Percentiles rank a stretch among this genome's conserved stretches.
These are phyloP conservation scores for Chloropicon primus DNA, from an alignment of 139 green algal species.

Conservation along the genomic window DNA sequence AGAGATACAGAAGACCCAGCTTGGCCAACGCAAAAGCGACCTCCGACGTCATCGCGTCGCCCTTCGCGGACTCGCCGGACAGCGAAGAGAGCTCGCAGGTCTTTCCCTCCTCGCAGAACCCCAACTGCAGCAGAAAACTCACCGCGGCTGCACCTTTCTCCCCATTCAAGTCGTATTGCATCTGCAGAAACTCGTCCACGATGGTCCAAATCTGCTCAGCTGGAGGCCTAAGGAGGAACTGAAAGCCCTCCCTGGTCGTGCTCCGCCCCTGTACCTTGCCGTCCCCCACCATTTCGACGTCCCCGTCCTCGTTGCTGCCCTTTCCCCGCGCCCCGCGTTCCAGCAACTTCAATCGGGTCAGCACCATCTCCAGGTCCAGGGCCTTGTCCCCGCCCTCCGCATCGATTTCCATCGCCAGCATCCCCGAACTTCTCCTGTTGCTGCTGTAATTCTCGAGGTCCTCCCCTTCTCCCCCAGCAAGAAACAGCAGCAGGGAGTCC, in stretches of 20 bases:
- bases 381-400: no score
- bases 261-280: background rate
- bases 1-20: constrained; percentile 55
- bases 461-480: background rate
- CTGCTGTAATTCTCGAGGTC: background rate
- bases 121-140: constrained; percentile 75
- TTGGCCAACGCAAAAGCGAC: constrained; percentile 50
- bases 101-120: constrained; percentile 39
- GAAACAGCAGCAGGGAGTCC: background rate
- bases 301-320: background rate
- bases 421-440: no score
- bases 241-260: constrained; percentile 50
- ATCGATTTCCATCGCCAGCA: no score
- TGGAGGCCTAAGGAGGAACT: constrained; percentile 60
- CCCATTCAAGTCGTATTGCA: constrained; percentile 10
- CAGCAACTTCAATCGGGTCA: constrained; percentile 32
- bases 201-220: constrained; percentile 69
- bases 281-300: background rate
- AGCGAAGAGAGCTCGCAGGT: constrained; percentile 27
- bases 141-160: constrained; percentile 33
- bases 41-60: constrained; percentile 44
- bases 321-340: background rate
- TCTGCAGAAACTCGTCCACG: constrained; percentile 56
- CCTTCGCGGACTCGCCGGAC: constrained; percentile 10
- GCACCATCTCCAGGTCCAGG: constrained; percentile 34